Evolutionary conservation across 2,329 filamentous ascomycete genomes (phyloP).

Genomic region (Arthroderma sp.): DNA sequence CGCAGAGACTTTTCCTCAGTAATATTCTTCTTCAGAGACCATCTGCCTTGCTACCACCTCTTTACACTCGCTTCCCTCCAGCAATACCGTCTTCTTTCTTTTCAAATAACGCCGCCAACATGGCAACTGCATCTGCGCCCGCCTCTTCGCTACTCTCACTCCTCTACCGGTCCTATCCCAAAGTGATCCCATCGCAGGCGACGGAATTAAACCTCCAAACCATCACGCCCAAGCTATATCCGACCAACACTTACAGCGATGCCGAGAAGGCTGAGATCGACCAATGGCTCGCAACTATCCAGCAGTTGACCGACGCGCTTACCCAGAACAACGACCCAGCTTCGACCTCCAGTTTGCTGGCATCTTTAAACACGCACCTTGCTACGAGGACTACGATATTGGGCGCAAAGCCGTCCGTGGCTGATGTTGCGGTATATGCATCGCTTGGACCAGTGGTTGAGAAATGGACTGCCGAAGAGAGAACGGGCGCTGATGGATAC

Average conservation of each 20-base stretch:
- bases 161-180: constrained; percentile 33
- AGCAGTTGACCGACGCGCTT: constrained; percentile 48
- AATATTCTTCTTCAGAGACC: not conserved
- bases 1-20: constrained; percentile 5
- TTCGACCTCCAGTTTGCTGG: constrained; percentile 51
- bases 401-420: constrained; percentile 76
- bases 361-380: constrained; percentile 73
- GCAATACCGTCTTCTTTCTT: not conserved
- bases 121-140: constrained; percentile 25
- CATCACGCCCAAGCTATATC: constrained; percentile 50
- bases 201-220: constrained; percentile 32
- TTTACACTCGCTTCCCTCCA: not conserved
- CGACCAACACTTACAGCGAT: constrained; percentile 56
- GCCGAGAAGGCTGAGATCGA: constrained; percentile 76
- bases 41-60: not conserved
- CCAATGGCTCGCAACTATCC: constrained; percentile 72
- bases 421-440: constrained; percentile 73
- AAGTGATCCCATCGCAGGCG: constrained; percentile 25
- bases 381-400: constrained; percentile 79
- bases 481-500: constrained; percentile 76
- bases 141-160: constrained; percentile 31
- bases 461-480: constrained; percentile 70
- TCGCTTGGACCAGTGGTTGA: constrained; percentile 63
- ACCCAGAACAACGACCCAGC: constrained; percentile 42
- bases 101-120: constrained; percentile 8